Base-by-base conservation (phyloP, 148 eudicot species). In the Persicaria maculosa region DNA sequence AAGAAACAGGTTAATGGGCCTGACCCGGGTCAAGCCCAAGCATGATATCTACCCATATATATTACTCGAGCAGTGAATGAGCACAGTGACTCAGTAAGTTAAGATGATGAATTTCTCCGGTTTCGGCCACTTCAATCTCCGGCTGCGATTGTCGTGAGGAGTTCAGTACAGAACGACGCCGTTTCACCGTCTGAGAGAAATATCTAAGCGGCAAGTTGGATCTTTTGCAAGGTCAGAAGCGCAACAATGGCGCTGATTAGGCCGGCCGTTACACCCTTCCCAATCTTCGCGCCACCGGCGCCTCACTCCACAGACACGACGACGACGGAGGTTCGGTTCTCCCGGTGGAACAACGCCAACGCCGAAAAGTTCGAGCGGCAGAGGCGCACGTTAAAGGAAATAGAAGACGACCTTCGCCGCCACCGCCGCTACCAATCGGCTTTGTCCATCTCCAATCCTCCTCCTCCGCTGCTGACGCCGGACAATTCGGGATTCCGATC, bases 271-370 rank as follows among this genome's bases (percentile, higher is more conserved):
- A 79, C 79, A 53, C 83, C 80, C 7, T 84, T 86, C 64, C 89
- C 89, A 70, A 79, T 86, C 47, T 88, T 79, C 81, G 80, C 89
- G 69, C 90, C 93, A 47, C 81, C 83, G 14, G 36, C 77, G 52
- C 83, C 83, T 16, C 53, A 16, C 58, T 47, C 81, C 79, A 79
- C 85, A 5, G 47, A 36, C 45, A 31, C 58, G 47, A 15, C 80
- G 5, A 74, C 85, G 77, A 85, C 89, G 68, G 91, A 80, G 74
- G 53, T 94, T 79, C 93, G 93, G 71, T 91, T 94, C 80, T 86
- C 98, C 0, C 85, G 97, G 43, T 94, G 97, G 98, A 88, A 94
- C 89, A 88, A 91, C 82, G 86, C 97, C 74, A 89, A 93, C 90
- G 91, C 97, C 68, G 86, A 84, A 15, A 78, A 83, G 47, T 88